A percentile compares a stretch with the other conserved stretches of the same genome.
These are phyloP conservation scores for Tricholoma terreum DNA, from an alignment of 768 basidiomycete species.

Conservation along the genomic window DNA sequence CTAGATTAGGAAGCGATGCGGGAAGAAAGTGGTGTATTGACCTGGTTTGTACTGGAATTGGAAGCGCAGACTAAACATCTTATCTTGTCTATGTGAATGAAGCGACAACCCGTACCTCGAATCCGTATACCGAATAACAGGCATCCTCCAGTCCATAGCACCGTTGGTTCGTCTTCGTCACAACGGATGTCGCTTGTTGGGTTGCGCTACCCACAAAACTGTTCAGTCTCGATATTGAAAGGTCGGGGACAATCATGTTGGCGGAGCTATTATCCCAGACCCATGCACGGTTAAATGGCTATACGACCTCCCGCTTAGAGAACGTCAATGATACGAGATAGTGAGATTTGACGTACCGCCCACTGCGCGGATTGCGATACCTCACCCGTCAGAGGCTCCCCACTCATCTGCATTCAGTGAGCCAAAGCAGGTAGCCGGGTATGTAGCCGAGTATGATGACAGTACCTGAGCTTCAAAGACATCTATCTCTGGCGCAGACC, in stretches of 20 bases:
- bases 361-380: conserved; percentile 83
- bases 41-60: conserved; percentile 37
- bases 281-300: conserved; percentile 75
- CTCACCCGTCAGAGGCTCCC: conserved; percentile 45
- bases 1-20: conserved; percentile 27
- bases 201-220: conserved; percentile 62
- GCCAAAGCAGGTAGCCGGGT: conserved; percentile 4
- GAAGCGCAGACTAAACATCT: background rate
- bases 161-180: conserved; percentile 61
- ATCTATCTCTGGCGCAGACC: conserved; percentile 85
- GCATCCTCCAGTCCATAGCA: conserved; percentile 60
- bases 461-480: conserved; percentile 74
- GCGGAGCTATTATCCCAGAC: conserved; percentile 57
- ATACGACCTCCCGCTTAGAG: background rate
- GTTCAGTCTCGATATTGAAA: conserved; percentile 54
- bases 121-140: conserved; percentile 74
- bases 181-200: conserved; percentile 76
- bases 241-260: conserved; percentile 55
- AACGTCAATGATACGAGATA: conserved; percentile 2
- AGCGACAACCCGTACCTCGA: conserved; percentile 48
- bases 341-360: conserved; percentile 44
- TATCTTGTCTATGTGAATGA: background rate
- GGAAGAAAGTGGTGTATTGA: conserved; percentile 13
- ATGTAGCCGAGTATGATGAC: conserved; percentile 3
- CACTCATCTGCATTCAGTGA: conserved; percentile 44